phyloP scores from a whole-genome alignment of 2,329 filamentous ascomycete genomes.

The Hyphodiscus sp. region DNA sequence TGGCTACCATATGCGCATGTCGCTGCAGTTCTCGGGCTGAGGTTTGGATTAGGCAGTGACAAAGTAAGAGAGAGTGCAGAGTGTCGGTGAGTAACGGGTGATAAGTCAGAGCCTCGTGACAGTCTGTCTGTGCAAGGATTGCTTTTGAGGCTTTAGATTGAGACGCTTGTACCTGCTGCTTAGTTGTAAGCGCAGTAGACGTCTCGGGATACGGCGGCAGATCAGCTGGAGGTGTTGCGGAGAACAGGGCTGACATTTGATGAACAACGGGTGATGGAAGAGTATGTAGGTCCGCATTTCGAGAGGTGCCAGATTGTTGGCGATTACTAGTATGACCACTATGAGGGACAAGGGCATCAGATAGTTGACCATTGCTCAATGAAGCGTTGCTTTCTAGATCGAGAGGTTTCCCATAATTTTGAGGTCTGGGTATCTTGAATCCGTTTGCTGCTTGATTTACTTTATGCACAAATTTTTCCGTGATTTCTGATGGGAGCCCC shows the following conservation, averaged over 20 bases:
- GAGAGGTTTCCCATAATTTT: constrained; percentile 18
- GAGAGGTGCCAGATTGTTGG: constrained; percentile 25
- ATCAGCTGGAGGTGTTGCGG: constrained; percentile 56
- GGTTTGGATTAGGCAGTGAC: constrained; percentile 74
- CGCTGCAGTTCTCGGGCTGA: constrained; percentile 70
- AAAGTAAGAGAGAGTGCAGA: constrained; percentile 70
- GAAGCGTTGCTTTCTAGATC: constrained; percentile 28
- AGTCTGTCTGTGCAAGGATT: constrained; percentile 36
- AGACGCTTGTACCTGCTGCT: constrained; percentile 27
- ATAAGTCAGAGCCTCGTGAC: constrained; percentile 65
- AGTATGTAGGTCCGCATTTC: constrained; percentile 33
- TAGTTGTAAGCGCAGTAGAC: constrained; percentile 27
- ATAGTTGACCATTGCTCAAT: constrained; percentile 27
- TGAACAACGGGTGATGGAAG: constrained; percentile 44
- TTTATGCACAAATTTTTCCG: constrained; percentile 45
- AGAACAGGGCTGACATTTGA: constrained; percentile 61
- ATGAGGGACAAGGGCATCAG: constrained; percentile 40
- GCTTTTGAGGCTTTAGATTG: constrained; percentile 27
- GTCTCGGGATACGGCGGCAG: constrained; percentile 60
- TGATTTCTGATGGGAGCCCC: constrained; percentile 29
- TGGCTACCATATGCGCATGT: constrained; percentile 75
- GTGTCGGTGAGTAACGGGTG: constrained; percentile 76
- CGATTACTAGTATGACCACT: constrained; percentile 26
- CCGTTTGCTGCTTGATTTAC: constrained; percentile 50
- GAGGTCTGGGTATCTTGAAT: constrained; percentile 35